A percentile compares a stretch with the other conserved stretches of the same genome.
phyloP scores from a whole-genome alignment of 116 monocot genomes.

The Dioscorea cayenensis region DNA sequence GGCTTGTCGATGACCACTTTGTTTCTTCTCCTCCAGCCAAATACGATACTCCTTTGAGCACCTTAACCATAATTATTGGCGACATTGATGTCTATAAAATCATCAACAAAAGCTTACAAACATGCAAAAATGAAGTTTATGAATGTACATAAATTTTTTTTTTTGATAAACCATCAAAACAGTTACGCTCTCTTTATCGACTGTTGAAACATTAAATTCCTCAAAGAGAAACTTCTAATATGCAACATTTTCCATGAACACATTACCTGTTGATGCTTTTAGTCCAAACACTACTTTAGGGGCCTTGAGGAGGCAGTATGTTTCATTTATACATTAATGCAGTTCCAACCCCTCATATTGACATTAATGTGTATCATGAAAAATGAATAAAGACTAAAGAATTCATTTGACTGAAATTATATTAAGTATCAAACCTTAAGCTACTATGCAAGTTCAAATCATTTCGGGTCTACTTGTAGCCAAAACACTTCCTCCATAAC shows the following conservation, averaged over 20 bases:
- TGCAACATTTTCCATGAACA: slow-evolving; percentile 51
- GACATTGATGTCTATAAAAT: slow-evolving; percentile 41
- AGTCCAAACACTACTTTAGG: slow-evolving; percentile 31
- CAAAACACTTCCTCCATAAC: slow-evolving; percentile 56
- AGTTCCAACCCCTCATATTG: slow-evolving; percentile 5
- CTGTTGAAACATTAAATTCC: slow-evolving; percentile 35
- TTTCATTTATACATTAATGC: slow-evolving; percentile 39
- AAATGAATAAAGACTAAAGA: background rate
- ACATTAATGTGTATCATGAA: background rate
- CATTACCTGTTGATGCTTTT: slow-evolving; percentile 29
- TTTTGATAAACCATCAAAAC: slow-evolving; percentile 24
- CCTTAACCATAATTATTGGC: slow-evolving; percentile 37
- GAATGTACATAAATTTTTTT: background rate
- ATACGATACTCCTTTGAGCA: slow-evolving; percentile 57
- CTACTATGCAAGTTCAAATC: slow-evolving; percentile 37
- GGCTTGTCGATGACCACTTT: slow-evolving; percentile 36
- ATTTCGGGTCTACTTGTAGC: slow-evolving; percentile 30
- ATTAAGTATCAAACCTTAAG: slow-evolving; percentile 28
- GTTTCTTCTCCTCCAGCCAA: slow-evolving; percentile 54
- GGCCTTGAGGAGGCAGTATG: slow-evolving; percentile 31
- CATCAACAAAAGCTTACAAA: background rate
- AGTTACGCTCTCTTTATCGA: slow-evolving; percentile 47
- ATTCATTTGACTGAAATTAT: too few species aligned
- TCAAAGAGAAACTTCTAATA: slow-evolving; percentile 38
- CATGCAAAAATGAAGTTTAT: background rate